A percentile compares a stretch with the other conserved stretches of the same genome.
Conservation (phyloP, 2,329 filamentous ascomycete genomes). For the Cladosporium sp. region DNA sequence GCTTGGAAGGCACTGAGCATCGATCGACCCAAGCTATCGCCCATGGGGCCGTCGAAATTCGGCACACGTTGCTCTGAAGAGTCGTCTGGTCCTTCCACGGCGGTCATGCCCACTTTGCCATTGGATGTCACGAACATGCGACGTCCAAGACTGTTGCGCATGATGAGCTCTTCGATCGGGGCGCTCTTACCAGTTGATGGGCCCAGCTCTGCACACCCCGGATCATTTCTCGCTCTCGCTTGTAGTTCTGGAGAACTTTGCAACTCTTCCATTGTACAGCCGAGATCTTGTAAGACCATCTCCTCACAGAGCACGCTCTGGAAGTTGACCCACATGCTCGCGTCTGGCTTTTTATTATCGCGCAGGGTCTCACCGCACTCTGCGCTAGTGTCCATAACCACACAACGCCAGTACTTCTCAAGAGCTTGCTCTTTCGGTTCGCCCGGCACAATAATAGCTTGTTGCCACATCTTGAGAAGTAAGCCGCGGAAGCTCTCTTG, state of each 20-base stretch:
- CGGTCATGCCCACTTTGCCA: slow-evolving; percentile 19
- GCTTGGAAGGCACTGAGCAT: slow-evolving; percentile 17
- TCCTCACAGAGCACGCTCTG: slow-evolving; percentile 19
- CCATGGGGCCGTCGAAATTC: slow-evolving; percentile 7
- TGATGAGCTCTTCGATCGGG: not conserved
- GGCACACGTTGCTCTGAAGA: not conserved
- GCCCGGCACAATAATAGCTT: not conserved
- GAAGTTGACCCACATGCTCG: slow-evolving; percentile 5
- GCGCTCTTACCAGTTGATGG: not conserved
- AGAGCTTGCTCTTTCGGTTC: not conserved
- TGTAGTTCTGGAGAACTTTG: not conserved
- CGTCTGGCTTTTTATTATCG: not conserved
- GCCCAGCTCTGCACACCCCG: not conserved
- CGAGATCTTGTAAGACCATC: slow-evolving; percentile 9
- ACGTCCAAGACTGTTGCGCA: slow-evolving; percentile 14
- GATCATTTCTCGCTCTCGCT: slow-evolving; percentile 3
- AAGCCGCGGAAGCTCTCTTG: slow-evolving; percentile 8
- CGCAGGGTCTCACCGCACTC: slow-evolving; percentile 5
- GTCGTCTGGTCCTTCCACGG: slow-evolving; percentile 5
- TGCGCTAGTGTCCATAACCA: slow-evolving; percentile 8
- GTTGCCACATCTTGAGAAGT: not conserved
- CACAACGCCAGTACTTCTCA: slow-evolving; percentile 15
- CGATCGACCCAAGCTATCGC: not conserved
- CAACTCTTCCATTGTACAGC: slow-evolving; percentile 18
- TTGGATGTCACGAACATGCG: slow-evolving; percentile 9